Evolutionary conservation across 495 filamentous ascomycete genomes (phyloP).

Genomic region (Acidiella bohemica): DNA sequence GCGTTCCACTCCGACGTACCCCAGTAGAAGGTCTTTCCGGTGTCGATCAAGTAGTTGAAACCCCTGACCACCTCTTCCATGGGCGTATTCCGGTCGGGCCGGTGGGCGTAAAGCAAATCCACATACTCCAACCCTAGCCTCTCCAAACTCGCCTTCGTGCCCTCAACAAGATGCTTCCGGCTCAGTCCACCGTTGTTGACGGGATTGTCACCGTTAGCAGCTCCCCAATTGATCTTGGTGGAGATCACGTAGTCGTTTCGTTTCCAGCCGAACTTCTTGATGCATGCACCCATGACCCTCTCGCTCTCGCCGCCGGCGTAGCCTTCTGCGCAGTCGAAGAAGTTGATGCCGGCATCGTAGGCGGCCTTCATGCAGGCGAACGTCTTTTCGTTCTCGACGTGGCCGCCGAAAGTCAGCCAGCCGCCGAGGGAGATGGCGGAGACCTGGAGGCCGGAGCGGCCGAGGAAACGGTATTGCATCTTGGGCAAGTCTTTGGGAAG

Average conservation of each 20-base stretch:
- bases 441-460: conserved; percentile 37
- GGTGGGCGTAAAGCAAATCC: conserved; percentile 74
- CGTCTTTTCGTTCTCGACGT: conserved; percentile 54
- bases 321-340: conserved; percentile 40
- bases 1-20: conserved; percentile 81
- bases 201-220: conserved; percentile 44
- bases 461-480: conserved; percentile 66
- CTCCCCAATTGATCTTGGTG: conserved; percentile 72
- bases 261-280: conserved; percentile 55
- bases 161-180: conserved; percentile 74
- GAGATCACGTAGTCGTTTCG: conserved; percentile 72
- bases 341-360: conserved; percentile 64
- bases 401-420: conserved; percentile 60
- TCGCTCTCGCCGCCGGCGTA: conserved; percentile 60
- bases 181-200: conserved; percentile 67
- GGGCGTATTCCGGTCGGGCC: conserved; percentile 67
- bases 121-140: conserved; percentile 63
- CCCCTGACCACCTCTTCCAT: conserved; percentile 78
- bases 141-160: conserved; percentile 46
- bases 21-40: conserved; percentile 79
- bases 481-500: conserved; percentile 34
- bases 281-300: conserved; percentile 59
- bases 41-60: conserved; percentile 69
- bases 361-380: conserved; percentile 61
- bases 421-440: conserved; percentile 30